Evolutionary conservation across 805 yeast species (phyloP), one percentile per base, ranked within the genome.

Genomic region (Candida loeiensis): DNA sequence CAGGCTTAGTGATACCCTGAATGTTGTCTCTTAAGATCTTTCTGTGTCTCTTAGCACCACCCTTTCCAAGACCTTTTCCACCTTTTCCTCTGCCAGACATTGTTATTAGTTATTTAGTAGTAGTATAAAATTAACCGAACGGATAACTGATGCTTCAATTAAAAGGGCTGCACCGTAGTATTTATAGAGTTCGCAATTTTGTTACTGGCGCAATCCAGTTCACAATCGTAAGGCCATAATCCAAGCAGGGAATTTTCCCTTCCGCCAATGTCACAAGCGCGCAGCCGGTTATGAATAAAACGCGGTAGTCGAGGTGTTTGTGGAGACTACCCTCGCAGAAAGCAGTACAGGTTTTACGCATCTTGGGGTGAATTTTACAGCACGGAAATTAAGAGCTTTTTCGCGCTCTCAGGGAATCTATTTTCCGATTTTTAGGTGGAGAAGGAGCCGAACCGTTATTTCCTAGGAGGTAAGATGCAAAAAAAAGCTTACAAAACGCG

Each of bases 21-120:
- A 93, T 91, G 91, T 91, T 93, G 74, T 93, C 99, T 81, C 98
- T 90, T 56, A 90, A 80, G 74, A 91, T 87, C 87, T 90, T 90
- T 83, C 98, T 88, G 89, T 91, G 99, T 76, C 99, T 89, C 84
- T 91, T 91, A 63, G 99, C 99, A 79, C 99, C 99, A 76, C 97
- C 98, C 79, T 93, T 93, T 66, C 99, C 99, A 63, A 93, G 81
- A 77, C 99, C 99, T 86, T 93, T 93, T 68, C 98, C 99, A 69
- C 98, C 98, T 88, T 93, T 91, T 67, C 99, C 99, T 82, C 97
- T 90, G 71, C 98, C 96, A 70, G 96, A 88, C 96, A 89, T 89
- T 45, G 47, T 37, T 31, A 26, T 36, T 11, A 24, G 30, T 36
- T 36, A 37, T 31, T 34, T 36, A 31, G 25, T 36, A 18, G 35